Evolutionary conservation across 345 rosid genomes (phyloP).

Genomic region (Arabis hirsuta): DNA sequence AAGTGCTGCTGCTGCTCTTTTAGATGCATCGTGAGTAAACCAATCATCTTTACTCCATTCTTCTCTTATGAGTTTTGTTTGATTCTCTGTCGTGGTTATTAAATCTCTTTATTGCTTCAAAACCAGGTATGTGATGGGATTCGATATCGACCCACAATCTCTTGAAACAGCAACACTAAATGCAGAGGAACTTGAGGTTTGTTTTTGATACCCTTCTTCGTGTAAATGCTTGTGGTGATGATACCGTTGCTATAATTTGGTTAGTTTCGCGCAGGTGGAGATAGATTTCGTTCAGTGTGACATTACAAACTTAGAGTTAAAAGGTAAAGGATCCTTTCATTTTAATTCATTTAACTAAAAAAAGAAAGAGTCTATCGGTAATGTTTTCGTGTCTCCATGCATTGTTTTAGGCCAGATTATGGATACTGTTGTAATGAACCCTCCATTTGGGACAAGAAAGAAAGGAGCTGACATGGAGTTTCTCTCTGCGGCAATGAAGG

Average conservation of each 20-base stretch:
- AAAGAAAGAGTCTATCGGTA: neutral
- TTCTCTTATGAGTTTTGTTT: slow-evolving; percentile 4
- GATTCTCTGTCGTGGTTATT: neutral
- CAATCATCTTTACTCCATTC: slow-evolving; percentile 8
- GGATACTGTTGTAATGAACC: slow-evolving; percentile 93
- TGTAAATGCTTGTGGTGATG: slow-evolving; percentile 10
- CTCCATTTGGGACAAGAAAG: slow-evolving; percentile 93
- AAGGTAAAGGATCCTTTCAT: slow-evolving; percentile 55
- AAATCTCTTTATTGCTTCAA: slow-evolving; percentile 9
- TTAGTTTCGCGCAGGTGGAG: slow-evolving; percentile 67
- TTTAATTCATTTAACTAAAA: neutral
- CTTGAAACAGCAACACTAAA: slow-evolving; percentile 75
- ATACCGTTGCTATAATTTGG: slow-evolving; percentile 23
- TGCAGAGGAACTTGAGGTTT: slow-evolving; percentile 88
- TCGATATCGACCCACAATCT: slow-evolving; percentile 77
- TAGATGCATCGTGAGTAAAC: slow-evolving; percentile 83
- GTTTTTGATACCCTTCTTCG: slow-evolving; percentile 4
- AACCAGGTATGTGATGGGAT: slow-evolving; percentile 73
- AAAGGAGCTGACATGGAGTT: slow-evolving; percentile 94
- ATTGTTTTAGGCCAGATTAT: slow-evolving; percentile 56
- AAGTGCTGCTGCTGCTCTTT: slow-evolving; percentile 82
- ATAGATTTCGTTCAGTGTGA: slow-evolving; percentile 77
- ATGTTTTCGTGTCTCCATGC: neutral
- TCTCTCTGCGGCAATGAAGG: slow-evolving; percentile 74
- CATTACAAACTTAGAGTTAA: slow-evolving; percentile 60